A percentile compares a stretch with the other conserved stretches of the same genome.
These are phyloP conservation scores for Pyrenophora tritici-repentis DNA, from an alignment of 2,329 filamentous ascomycete genomes.

Conservation along the genomic window DNA sequence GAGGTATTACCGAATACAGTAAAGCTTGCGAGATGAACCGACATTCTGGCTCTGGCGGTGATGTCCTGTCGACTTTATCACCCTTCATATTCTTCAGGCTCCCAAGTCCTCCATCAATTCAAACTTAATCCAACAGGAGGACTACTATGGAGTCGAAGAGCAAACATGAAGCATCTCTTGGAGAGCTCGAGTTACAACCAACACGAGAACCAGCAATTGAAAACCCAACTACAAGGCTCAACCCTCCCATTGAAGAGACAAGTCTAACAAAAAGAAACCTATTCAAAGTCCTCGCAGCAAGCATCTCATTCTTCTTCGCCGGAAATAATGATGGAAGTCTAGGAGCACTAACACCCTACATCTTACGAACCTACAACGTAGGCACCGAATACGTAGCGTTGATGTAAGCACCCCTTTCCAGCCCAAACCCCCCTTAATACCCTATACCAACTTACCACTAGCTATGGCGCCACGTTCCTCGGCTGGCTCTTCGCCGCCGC, in stretches of 20 bases:
- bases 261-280: slow-evolving; percentile 12
- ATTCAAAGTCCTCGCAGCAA: slow-evolving; percentile 54
- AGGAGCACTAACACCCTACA: slow-evolving; percentile 66
- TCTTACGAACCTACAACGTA: slow-evolving; percentile 62
- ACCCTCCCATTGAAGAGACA: slow-evolving; percentile 1
- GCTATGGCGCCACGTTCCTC: slow-evolving; percentile 61
- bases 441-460: slow-evolving; percentile 6
- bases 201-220: not conserved
- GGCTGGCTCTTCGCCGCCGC: slow-evolving; percentile 65
- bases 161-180: not conserved
- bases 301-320: slow-evolving; percentile 68
- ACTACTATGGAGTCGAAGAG: too few species aligned
- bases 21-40: not conserved
- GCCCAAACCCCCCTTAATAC: not conserved
- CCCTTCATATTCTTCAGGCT: not conserved
- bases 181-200: slow-evolving; percentile 7
- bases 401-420: slow-evolving; percentile 47
- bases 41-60: not conserved
- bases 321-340: slow-evolving; percentile 69
- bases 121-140: too few species aligned
- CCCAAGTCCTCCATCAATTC: too few species aligned
- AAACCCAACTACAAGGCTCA: not conserved
- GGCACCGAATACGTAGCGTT: slow-evolving; percentile 53
- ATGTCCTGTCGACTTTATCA: too few species aligned
- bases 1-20: slow-evolving; percentile 21